Conservation (phyloP, 306 rosid species). For the Cajanus cajan region DNA sequence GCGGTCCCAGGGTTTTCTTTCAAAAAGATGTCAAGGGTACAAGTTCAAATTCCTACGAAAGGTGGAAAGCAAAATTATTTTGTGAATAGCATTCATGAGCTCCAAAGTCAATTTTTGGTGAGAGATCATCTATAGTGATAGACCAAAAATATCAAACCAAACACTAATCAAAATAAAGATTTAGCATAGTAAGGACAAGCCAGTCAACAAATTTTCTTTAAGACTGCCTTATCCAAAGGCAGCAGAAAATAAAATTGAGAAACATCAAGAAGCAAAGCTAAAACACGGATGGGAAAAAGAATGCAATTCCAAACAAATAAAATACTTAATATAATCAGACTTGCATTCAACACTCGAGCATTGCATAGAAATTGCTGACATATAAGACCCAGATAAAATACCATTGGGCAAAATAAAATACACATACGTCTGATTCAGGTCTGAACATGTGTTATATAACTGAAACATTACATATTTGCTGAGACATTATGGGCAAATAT, state of each 20-base stretch:
- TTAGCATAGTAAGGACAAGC: not conserved
- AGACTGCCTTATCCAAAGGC: not conserved
- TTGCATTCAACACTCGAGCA: not conserved
- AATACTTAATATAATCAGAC: not conserved
- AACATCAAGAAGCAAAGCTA: constrained; percentile 10
- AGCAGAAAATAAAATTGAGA: not conserved
- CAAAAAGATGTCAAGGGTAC: not conserved
- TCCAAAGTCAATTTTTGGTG: not conserved
- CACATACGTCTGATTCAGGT: too few species aligned
- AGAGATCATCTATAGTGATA: not conserved
- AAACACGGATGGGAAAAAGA: not conserved
- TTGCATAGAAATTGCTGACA: constrained; percentile 4
- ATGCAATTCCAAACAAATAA: not conserved
- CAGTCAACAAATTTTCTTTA: not conserved
- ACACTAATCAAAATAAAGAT: not conserved
- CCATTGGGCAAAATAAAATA: constrained; percentile 9
- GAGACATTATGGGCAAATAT: not conserved
- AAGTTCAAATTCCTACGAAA: not conserved
- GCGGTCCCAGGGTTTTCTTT: not conserved
- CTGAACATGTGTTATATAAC: not conserved
- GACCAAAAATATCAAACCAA: constrained; percentile 8
- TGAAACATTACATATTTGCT: not conserved
- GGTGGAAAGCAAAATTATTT: not conserved
- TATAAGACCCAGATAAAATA: not conserved
- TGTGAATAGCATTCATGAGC: not conserved